Evolutionary conservation across 106 monocot genomes (phyloP).

Genomic region (Vanilla planifolia): DNA sequence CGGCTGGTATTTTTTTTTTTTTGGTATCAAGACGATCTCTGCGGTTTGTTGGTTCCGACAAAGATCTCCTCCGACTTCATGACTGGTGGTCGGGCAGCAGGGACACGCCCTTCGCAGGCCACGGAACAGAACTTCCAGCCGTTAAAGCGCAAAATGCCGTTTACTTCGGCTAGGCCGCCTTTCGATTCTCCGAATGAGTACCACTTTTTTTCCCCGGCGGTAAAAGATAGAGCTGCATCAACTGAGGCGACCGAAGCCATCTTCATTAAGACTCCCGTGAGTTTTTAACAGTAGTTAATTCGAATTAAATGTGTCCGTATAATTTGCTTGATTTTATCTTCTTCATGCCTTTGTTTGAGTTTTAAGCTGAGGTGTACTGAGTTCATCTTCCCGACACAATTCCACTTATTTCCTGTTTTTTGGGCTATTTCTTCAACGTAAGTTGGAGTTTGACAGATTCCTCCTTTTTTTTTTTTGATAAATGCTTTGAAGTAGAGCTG

Average conservation of each 20-base stretch:
- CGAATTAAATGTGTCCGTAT: background rate
- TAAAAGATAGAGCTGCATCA: constrained; percentile 6
- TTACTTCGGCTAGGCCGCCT: constrained; percentile 33
- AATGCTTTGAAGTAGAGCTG: too few relatives aligned
- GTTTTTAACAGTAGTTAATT: constrained; percentile 12
- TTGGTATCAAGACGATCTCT: background rate
- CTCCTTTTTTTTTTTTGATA: too few relatives aligned
- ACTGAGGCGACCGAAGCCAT: constrained; percentile 34
- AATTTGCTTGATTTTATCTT: too few relatives aligned
- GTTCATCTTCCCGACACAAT: too few relatives aligned
- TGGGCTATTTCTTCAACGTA: too few relatives aligned
- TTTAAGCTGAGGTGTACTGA: too few relatives aligned
- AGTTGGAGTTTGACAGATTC: too few relatives aligned
- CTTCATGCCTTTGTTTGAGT: too few relatives aligned
- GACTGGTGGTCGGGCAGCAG: constrained; percentile 26
- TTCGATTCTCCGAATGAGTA: constrained; percentile 58
- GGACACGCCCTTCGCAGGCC: constrained; percentile 19
- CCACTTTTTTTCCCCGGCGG: constrained; percentile 39
- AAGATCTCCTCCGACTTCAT: background rate
- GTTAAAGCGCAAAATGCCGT: constrained; percentile 40
- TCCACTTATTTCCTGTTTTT: too few relatives aligned
- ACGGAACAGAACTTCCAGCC: constrained; percentile 46
- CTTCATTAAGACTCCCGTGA: constrained; percentile 64
- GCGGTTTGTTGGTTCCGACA: background rate
- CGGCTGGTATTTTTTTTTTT: background rate